Evolutionary conservation across 192 early-diverging fungal genomes (phyloP).

Genomic region (Thoreauomyces humboldtii): DNA sequence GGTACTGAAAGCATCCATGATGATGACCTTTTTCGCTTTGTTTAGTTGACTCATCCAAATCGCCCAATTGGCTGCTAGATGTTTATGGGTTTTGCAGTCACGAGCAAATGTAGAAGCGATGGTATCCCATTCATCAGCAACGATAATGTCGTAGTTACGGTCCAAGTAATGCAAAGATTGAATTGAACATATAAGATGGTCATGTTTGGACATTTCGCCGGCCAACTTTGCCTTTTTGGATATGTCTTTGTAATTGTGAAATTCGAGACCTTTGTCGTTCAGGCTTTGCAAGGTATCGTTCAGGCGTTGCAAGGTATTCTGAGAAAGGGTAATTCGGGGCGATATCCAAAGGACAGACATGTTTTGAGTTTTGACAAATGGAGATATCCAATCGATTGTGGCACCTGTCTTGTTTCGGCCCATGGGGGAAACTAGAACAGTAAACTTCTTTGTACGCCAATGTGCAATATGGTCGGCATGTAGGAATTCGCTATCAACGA

Average conservation of each 20-base stretch:
- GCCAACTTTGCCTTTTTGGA: neutral
- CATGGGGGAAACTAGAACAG: conserved; percentile 11
- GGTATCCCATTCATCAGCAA: conserved; percentile 16
- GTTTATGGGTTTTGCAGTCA: neutral
- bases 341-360: conserved; percentile 11
- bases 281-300: neutral
- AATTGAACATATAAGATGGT: conserved; percentile 21
- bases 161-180: conserved; percentile 18
- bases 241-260: conserved; percentile 19
- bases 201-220: neutral
- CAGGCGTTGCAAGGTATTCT: conserved; percentile 4
- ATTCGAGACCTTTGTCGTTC: neutral
- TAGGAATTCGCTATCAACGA: neutral
- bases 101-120: conserved; percentile 7
- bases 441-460: neutral
- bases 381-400: conserved; percentile 1
- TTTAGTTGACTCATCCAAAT: neutral
- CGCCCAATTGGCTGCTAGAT: conserved; percentile 8
- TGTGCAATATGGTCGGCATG: neutral
- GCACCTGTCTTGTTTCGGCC: conserved; percentile 19
- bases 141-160: conserved; percentile 7
- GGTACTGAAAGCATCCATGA: conserved; percentile 24
- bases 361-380: neutral
- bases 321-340: conserved; percentile 18
- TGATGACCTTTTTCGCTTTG: conserved; percentile 12